These are phyloP conservation scores for Hypoxylon intermedium DNA, from an alignment of 495 filamentous ascomycete genomes.

Conservation along the genomic window DNA sequence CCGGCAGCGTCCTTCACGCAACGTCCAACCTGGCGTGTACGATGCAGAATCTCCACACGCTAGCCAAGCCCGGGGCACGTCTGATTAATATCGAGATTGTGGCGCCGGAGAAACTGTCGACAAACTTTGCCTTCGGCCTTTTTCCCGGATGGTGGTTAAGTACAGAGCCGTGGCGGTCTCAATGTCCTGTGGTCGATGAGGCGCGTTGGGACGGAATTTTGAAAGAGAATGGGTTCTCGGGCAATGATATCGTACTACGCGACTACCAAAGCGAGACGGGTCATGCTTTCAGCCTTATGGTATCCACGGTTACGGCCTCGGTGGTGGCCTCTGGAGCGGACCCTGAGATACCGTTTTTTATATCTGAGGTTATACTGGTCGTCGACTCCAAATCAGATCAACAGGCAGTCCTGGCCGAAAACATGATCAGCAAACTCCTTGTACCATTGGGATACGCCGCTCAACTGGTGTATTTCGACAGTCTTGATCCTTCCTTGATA, in stretches of 20 bases:
- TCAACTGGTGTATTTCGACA: no score
- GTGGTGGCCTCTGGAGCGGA: no score
- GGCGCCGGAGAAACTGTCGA: slow-evolving; percentile 29
- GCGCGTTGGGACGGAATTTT: background rate
- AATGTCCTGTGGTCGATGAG: background rate
- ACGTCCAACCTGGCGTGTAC: slow-evolving; percentile 46
- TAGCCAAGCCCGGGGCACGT: slow-evolving; percentile 59
- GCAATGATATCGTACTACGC: background rate
- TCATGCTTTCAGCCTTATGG: background rate
- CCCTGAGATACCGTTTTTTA: no score
- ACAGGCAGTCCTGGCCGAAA: no score
- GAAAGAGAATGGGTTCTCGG: background rate
- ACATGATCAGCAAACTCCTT: no score
- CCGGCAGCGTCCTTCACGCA: slow-evolving; percentile 53
- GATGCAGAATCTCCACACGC: slow-evolving; percentile 45
- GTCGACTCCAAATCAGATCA: no score
- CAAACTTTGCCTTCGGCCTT: slow-evolving; percentile 42
- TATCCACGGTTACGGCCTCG: background rate
- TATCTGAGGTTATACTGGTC: no score
- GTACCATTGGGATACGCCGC: no score
- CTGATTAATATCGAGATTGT: slow-evolving; percentile 54
- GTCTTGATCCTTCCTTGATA: no score
- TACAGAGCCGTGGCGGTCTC: slow-evolving; percentile 17
- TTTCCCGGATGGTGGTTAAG: slow-evolving; percentile 59
- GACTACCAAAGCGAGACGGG: background rate